These are phyloP conservation scores for Thermoascus crustaceus DNA, from an alignment of 2,329 filamentous ascomycete genomes.

Conservation along the genomic window DNA sequence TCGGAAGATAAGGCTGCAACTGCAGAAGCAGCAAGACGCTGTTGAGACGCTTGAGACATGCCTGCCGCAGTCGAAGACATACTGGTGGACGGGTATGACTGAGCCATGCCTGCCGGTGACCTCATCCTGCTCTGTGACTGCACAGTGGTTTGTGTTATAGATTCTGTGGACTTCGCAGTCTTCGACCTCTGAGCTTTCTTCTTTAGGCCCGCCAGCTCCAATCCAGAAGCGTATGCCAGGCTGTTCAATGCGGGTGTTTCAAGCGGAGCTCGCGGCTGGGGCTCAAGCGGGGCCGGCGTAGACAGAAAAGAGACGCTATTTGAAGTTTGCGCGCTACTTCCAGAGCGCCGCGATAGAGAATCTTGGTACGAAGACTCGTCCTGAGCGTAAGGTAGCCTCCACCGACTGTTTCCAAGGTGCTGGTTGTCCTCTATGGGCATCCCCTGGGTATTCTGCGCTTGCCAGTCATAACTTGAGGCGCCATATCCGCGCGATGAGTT, in stretches of 20 bases:
- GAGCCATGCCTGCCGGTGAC: neutral
- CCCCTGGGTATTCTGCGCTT: neutral
- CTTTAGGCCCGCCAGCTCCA: constrained; percentile 10
- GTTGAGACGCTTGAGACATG: neutral
- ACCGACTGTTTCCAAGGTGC: neutral
- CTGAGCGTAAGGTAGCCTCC: neutral
- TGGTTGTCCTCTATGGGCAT: neutral
- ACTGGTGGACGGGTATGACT: neutral
- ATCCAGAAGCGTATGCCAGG: constrained; percentile 16
- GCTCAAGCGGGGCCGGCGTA: neutral
- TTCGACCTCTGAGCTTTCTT: constrained; percentile 4
- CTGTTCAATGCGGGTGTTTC: constrained; percentile 13
- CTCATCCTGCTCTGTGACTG: neutral
- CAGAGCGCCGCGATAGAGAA: neutral
- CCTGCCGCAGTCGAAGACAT: neutral
- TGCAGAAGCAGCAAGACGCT: neutral
- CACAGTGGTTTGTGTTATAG: neutral
- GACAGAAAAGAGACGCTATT: neutral
- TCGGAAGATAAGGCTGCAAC: neutral
- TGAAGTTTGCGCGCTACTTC: neutral
- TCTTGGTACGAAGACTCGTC: neutral
- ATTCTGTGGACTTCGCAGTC: constrained; percentile 3
- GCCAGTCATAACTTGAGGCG: neutral
- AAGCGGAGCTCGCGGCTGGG: constrained; percentile 1
- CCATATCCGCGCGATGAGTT: neutral